phyloP scores from a whole-genome alignment of 805 yeast species.

The Nakazawaea wickerhamii region DNA sequence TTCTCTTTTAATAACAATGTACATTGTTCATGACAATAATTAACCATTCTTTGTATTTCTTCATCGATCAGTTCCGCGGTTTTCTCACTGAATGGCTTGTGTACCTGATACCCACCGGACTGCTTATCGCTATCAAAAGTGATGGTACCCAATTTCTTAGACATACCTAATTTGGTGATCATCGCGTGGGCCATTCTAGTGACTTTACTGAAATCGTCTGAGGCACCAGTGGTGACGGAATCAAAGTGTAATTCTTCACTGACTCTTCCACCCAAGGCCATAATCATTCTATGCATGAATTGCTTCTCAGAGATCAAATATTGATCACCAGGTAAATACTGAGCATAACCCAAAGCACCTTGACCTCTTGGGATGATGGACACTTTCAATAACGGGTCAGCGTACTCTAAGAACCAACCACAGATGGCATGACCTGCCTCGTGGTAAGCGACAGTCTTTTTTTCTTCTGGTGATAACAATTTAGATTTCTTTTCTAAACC shows the following conservation, averaged over 20 bases:
- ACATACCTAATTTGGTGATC: slow-evolving; percentile 94
- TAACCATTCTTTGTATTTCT: slow-evolving; percentile 76
- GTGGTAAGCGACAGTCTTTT: slow-evolving; percentile 89
- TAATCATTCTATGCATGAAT: slow-evolving; percentile 83
- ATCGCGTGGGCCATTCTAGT: slow-evolving; percentile 89
- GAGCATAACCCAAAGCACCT: slow-evolving; percentile 97
- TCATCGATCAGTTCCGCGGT: slow-evolving; percentile 77
- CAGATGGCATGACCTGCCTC: slow-evolving; percentile 99
- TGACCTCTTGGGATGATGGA: slow-evolving; percentile 96
- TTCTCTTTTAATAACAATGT: slow-evolving; percentile 61
- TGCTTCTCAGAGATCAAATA: slow-evolving; percentile 74
- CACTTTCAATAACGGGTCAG: slow-evolving; percentile 92
- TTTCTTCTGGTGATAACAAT: slow-evolving; percentile 79
- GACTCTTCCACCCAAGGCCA: slow-evolving; percentile 97
- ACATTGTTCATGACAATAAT: slow-evolving; percentile 71
- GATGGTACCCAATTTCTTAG: slow-evolving; percentile 77
- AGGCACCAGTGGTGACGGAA: slow-evolving; percentile 93
- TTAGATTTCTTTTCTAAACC: slow-evolving; percentile 90
- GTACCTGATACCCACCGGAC: slow-evolving; percentile 44
- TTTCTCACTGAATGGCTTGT: slow-evolving; percentile 83
- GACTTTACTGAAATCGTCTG: slow-evolving; percentile 94
- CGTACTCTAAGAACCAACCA: slow-evolving; percentile 90
- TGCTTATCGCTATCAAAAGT: slow-evolving; percentile 67
- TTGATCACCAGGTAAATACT: slow-evolving; percentile 90
- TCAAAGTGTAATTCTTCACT: slow-evolving; percentile 90